These are phyloP conservation scores for Raphanus sativus DNA, from an alignment of 345 rosid genomes.

Conservation along the genomic window DNA sequence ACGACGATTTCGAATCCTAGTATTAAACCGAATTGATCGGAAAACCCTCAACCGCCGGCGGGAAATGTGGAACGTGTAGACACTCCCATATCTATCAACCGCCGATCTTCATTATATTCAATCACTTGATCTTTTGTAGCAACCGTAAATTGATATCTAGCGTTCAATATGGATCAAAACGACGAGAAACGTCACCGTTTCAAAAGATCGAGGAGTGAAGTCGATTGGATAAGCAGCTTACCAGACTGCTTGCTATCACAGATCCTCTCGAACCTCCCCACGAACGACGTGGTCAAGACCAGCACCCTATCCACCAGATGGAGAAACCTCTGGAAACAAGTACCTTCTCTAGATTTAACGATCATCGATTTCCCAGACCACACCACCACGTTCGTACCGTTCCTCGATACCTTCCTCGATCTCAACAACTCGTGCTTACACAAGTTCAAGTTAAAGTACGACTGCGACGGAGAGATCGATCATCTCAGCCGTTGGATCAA, in stretches of 20 bases:
- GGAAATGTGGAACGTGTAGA: too few relatives aligned
- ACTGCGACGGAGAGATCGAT: background rate
- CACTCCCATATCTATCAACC: too few relatives aligned
- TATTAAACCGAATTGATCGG: too few relatives aligned
- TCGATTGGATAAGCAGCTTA: conserved; percentile 15
- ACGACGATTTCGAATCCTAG: too few relatives aligned
- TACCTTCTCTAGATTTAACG: background rate
- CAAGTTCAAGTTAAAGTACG: background rate
- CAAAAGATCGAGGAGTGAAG: background rate
- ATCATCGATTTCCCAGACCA: background rate
- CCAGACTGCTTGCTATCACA: conserved; percentile 11
- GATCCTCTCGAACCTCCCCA: background rate
- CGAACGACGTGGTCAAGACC: conserved; percentile 13
- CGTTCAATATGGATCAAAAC: conserved; percentile 4
- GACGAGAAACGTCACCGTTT: background rate
- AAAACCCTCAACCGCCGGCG: too few relatives aligned
- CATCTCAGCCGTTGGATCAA: conserved; percentile 1
- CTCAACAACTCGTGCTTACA: background rate
- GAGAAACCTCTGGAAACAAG: conserved; percentile 9
- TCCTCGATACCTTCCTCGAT: background rate
- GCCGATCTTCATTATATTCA: too few relatives aligned
- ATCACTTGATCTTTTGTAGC: too few relatives aligned
- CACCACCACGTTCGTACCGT: background rate
- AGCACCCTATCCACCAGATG: conserved; percentile 18
- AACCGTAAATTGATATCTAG: background rate